These are phyloP conservation scores for Neopestalotiopsis rosae DNA, from an alignment of 2,329 filamentous ascomycete genomes.

Conservation along the genomic window DNA sequence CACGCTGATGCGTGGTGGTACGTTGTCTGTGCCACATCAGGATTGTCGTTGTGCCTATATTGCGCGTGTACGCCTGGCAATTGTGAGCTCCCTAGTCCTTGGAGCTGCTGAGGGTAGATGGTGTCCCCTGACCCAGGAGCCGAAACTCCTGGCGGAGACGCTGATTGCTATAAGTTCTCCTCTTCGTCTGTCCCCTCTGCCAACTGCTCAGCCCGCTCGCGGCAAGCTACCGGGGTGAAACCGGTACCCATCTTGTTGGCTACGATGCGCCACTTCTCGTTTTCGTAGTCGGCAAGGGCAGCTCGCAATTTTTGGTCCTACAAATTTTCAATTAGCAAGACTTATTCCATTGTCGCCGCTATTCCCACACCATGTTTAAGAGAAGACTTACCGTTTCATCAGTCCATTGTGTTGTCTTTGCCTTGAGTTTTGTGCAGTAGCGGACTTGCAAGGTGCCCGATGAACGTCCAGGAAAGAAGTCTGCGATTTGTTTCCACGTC, in stretches of 20 bases:
- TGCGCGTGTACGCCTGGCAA: slow-evolving; percentile 8
- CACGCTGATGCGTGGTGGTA: slow-evolving; percentile 10
- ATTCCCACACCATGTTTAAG: neutral
- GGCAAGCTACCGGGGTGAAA: slow-evolving; percentile 86
- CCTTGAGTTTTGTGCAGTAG: slow-evolving; percentile 94
- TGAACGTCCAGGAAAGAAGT: slow-evolving; percentile 91
- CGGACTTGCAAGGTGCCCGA: slow-evolving; percentile 91
- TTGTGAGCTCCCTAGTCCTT: slow-evolving; percentile 32
- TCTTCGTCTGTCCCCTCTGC: slow-evolving; percentile 42
- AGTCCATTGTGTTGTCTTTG: slow-evolving; percentile 91
- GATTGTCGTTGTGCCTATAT: slow-evolving; percentile 14
- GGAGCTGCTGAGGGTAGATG: slow-evolving; percentile 48
- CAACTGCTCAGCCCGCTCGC: slow-evolving; percentile 76
- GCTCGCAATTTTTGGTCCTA: slow-evolving; percentile 79
- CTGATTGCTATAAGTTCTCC: slow-evolving; percentile 58
- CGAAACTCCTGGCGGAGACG: slow-evolving; percentile 55
- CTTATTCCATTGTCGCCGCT: neutral
- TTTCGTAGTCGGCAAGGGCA: slow-evolving; percentile 83
- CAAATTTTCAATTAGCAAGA: neutral
- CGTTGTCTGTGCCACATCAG: slow-evolving; percentile 10
- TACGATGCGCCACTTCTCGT: slow-evolving; percentile 91
- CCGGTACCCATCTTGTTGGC: slow-evolving; percentile 89
- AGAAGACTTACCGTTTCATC: slow-evolving; percentile 80
- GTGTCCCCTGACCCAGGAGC: slow-evolving; percentile 53
- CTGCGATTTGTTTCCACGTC: slow-evolving; percentile 97